These are phyloP conservation scores for Phytophthora pinifolia DNA, from an alignment of 352 stramenopile species.

Conservation along the genomic window DNA sequence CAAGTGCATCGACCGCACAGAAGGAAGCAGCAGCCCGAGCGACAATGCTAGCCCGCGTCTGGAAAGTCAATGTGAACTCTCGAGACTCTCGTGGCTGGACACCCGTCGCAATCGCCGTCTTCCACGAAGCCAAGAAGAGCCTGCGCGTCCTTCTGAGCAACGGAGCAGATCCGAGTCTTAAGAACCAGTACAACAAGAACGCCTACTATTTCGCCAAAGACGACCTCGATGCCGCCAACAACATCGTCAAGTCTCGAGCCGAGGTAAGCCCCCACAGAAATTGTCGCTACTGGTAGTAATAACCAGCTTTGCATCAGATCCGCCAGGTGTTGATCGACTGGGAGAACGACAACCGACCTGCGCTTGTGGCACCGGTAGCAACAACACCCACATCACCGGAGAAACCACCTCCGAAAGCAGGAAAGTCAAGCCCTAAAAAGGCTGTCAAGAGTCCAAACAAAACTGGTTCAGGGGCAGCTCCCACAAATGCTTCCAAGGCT, in stretches of 20 bases:
- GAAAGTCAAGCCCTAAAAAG: slow-evolving; percentile 29
- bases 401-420: slow-evolving; percentile 11
- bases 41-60: slow-evolving; percentile 43
- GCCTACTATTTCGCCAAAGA: slow-evolving; percentile 90
- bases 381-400: neutral
- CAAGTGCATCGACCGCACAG: slow-evolving; percentile 24
- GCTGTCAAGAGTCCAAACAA: slow-evolving; percentile 20
- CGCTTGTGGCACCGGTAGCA: slow-evolving; percentile 4
- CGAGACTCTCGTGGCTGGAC: slow-evolving; percentile 88
- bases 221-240: slow-evolving; percentile 81
- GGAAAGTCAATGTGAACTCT: slow-evolving; percentile 72
- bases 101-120: slow-evolving; percentile 80
- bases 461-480: slow-evolving; percentile 1
- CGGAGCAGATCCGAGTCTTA: slow-evolving; percentile 78
- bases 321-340: slow-evolving; percentile 68
- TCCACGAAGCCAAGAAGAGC: slow-evolving; percentile 82
- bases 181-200: slow-evolving; percentile 92
- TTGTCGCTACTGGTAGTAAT: neutral
- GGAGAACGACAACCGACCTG: slow-evolving; percentile 53
- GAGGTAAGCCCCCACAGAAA: slow-evolving; percentile 40
- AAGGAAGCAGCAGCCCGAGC: slow-evolving; percentile 30
- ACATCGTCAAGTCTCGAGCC: slow-evolving; percentile 72
- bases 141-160: slow-evolving; percentile 74
- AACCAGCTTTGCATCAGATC: slow-evolving; percentile 33
- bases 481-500: slow-evolving; percentile 16